Base-by-base conservation (phyloP, 1,284 basidiomycete genomes). In the Austroboletus niveus region DNA sequence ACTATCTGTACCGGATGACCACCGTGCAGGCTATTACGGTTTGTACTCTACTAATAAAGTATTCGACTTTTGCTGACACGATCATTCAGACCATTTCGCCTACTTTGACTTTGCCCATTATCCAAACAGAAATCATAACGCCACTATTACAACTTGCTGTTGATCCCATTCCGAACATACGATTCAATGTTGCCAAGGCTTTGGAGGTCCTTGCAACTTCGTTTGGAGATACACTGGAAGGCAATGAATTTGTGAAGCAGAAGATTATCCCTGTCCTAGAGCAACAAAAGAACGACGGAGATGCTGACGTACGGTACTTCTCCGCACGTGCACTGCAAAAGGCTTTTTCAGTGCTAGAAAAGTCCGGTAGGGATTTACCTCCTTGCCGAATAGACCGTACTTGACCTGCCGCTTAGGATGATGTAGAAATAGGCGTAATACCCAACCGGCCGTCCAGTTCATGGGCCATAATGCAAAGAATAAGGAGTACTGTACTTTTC, bases 21-120 rank as follows among this genome's bases (percentile, higher is more conserved):
- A 99, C 97, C 27, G 94, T 99, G 50, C 95, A 99, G 72, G 96
- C 97, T 46, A 97, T 99, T 66, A 95, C 93, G 60, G 95, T 96
- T 67, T 60, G 87, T 73, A 45, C 45, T 31, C 49, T 15, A 14
- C 57, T 48, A 50, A 47, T 62, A 46, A 9, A 27, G 17, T 5
- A 8, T 14, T 3, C 32, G 7, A 6, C 14, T n/a, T 35, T 39
- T 20, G 11, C 51, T 65, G 11, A 66, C 58, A 43, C 43, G 35
- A 47, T 14, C 52, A 46, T 39, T 29, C 55, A 97, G 93, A 96
- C 93, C 29, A 98, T 99, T 70, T 87, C 94, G 7, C 92, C 97
- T 1, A 92, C 92, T n/a, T 76, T 99, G 64, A 89, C 85, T 62
- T 74, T 92, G 53, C 84, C 93, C 45, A 93, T 94, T 60, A 85